These are phyloP conservation scores for Coccinonectria pachysandricola DNA, from an alignment of 2,329 filamentous ascomycete species.

Conservation along the genomic window DNA sequence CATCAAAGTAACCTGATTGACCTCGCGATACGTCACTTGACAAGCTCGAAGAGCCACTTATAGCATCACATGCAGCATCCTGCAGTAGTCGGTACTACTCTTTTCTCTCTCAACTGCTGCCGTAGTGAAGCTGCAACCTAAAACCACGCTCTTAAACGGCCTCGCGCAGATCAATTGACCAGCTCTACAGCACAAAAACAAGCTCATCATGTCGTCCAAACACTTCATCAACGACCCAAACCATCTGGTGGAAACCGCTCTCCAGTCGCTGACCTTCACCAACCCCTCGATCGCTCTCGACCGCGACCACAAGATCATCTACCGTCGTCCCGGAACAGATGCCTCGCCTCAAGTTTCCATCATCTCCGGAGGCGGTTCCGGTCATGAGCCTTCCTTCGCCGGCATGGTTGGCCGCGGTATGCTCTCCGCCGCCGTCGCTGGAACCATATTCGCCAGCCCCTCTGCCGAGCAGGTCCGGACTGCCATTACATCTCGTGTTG, in stretches of 20 bases:
- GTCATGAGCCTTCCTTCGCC: constrained; percentile 82
- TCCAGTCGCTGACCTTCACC: constrained; percentile 67
- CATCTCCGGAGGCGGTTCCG: constrained; percentile 79
- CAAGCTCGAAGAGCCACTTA: too few species aligned
- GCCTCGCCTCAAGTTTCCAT: constrained; percentile 61
- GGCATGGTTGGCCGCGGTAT: constrained; percentile 77
- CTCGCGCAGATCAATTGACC: constrained; percentile 2
- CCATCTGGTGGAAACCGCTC: constrained; percentile 65
- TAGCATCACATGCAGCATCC: too few species aligned
- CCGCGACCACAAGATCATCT: constrained; percentile 70
- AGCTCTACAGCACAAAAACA: constrained; percentile 3
- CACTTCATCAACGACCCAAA: constrained; percentile 85
- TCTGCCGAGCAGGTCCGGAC: constrained; percentile 72
- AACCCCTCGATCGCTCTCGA: constrained; percentile 81
- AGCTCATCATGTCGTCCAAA: constrained; percentile 46
- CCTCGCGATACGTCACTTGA: too few species aligned
- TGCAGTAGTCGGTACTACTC: too few species aligned
- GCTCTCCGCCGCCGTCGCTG: constrained; percentile 71
- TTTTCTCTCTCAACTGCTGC: too few species aligned
- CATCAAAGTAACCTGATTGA: too few species aligned
- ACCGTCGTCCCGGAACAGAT: constrained; percentile 47
- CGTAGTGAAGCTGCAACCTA: too few species aligned
- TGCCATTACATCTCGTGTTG: constrained; percentile 64
- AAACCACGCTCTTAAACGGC: constrained; percentile 1
- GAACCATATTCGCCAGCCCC: constrained; percentile 78